These are phyloP conservation scores for Elsinoe australis DNA, from an alignment of 2,329 filamentous ascomycete genomes.

Conservation along the genomic window DNA sequence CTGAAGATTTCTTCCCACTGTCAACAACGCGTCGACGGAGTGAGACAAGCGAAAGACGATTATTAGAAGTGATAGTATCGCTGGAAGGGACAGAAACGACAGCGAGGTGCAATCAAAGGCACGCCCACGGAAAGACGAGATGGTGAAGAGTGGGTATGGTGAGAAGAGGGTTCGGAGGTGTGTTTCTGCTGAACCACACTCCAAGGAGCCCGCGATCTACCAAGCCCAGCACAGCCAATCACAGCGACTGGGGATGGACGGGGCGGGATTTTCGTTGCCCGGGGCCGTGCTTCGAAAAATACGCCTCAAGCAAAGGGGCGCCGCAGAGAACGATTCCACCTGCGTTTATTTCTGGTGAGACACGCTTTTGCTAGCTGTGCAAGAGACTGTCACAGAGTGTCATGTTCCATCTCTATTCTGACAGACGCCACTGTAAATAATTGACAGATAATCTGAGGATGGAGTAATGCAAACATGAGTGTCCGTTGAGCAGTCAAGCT, in stretches of 20 bases:
- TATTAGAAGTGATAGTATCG: constrained; percentile 13
- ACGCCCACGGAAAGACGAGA: constrained; percentile 1
- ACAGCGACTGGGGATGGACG: no score
- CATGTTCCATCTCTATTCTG: neutral
- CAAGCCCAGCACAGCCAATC: no score
- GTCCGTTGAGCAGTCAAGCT: neutral
- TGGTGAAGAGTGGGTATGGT: constrained; percentile 1
- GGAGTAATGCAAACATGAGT: no score
- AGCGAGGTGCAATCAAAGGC: constrained; percentile 2
- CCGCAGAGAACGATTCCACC: neutral
- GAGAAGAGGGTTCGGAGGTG: constrained; percentile 8
- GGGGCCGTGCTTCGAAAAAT: no score
- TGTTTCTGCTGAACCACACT: constrained; percentile 10
- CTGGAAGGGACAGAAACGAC: constrained; percentile 1
- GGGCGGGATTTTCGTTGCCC: no score
- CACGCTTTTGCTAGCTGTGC: neutral
- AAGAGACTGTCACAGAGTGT: neutral
- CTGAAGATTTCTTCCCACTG: constrained; percentile 15
- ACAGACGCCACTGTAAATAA: neutral
- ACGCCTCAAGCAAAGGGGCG: no score
- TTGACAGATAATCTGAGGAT: no score
- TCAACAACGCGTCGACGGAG: neutral
- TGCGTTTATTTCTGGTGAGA: neutral
- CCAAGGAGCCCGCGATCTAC: no score
- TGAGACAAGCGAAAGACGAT: constrained; percentile 8